Evolutionary conservation across 1,284 basidiomycete species (phyloP), one percentile per base, ranked within the genome.

Genomic region (Microbotryomycetes sp.): DNA sequence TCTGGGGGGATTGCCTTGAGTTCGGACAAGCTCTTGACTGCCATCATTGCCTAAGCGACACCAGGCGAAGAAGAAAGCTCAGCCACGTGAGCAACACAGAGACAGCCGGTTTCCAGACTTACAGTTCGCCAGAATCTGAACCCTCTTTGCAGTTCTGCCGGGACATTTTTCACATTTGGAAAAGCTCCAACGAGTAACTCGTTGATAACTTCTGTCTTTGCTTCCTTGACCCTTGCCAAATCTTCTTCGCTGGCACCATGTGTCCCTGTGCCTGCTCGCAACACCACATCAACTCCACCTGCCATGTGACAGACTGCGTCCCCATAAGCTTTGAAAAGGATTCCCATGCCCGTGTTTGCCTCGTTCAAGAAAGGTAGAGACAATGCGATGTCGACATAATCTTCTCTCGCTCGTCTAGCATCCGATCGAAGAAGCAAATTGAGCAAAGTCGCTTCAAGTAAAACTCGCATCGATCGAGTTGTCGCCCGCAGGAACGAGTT

Each of bases 91-190:
- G 6, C 16, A 26, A 36, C 32, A 19, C 28, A 32, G 28, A 31
- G n/a, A 19, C 19, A 42, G 19, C 36, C 19, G 12, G 12, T 19
- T 9, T 42, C 36, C 36, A 42, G 19, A 59, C 72, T 71, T 64
- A 94, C 92, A 76, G 92, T 83, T 74, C 94, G 88, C 94, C 96
- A 99, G 81, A 98, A 98, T 70, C 96, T 82, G 81, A 98, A 97
- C 4, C 92, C 93, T 58, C 96, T 80, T 75, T 92, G 89, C 54
- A 99, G 86, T 80, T 99, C 94, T 59, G 79, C 79, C 76, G 85
- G 84, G 6, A 94, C 89, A 64, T 77, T 78, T 80, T 92, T 94
- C 70, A 98, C 89, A 25, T 91, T 92, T 2, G 77, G 75, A 81
- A 99, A 98, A 51, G 88, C 92, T 73, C 92, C 88, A 69, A 96